Percentiles rank a stretch among this genome's conserved stretches.
phyloP scores from a whole-genome alignment of 2,329 filamentous ascomycete genomes.

The Zarea fungicola region DNA sequence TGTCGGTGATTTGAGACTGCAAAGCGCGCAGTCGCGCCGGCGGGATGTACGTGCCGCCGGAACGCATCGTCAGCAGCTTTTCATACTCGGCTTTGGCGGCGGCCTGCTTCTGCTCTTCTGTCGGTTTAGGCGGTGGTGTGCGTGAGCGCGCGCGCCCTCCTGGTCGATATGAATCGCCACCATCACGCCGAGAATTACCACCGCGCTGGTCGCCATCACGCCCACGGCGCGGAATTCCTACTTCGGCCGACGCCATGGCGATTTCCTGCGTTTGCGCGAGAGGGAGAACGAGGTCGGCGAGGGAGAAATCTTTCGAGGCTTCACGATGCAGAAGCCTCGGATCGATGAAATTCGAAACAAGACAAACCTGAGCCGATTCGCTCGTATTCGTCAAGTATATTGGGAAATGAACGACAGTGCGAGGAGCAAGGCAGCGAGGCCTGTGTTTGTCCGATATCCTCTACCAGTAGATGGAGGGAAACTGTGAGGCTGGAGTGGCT shows the following conservation, averaged over 20 bases:
- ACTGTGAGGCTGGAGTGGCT: background rate
- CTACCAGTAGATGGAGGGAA: background rate
- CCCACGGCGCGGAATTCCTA: conserved; percentile 35
- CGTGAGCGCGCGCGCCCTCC: conserved; percentile 23
- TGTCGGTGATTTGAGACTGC: conserved; percentile 95
- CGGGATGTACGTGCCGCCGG: conserved; percentile 93
- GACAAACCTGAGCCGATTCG: no score
- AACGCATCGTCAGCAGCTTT: conserved; percentile 86
- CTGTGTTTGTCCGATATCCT: background rate
- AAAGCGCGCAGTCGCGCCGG: conserved; percentile 84
- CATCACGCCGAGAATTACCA: conserved; percentile 29
- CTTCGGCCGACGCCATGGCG: conserved; percentile 42
- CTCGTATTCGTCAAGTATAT: no score
- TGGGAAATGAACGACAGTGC: background rate
- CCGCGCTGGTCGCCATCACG: conserved; percentile 25
- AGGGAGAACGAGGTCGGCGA: background rate
- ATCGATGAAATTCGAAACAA: no score
- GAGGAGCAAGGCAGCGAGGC: background rate
- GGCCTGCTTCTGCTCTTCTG: conserved; percentile 80
- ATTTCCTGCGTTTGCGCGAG: background rate
- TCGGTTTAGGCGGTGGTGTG: conserved; percentile 41
- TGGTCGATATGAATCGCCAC: conserved; percentile 46
- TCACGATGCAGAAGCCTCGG: no score
- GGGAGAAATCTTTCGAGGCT: no score
- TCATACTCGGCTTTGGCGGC: conserved; percentile 90